A percentile compares a stretch with the other conserved stretches of the same genome.
phyloP scores from a whole-genome alignment of 208 protist genomes.

The Leishmania martiniquensis region DNA sequence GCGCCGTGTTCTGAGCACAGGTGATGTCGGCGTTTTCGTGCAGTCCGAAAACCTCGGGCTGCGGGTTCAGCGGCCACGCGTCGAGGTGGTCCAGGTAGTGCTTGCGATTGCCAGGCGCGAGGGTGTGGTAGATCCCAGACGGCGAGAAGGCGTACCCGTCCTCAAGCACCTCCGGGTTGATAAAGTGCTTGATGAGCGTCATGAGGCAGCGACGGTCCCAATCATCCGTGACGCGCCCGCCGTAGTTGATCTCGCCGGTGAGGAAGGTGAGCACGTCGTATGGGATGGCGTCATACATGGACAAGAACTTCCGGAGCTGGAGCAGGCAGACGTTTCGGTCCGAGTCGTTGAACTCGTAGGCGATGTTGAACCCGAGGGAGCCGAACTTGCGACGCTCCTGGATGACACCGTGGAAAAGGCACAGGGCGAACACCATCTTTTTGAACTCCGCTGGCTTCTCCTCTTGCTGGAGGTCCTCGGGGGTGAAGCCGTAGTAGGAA shows the following conservation, averaged over 20 bases:
- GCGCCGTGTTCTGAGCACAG: conserved; percentile 88
- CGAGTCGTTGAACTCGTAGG: conserved; percentile 97
- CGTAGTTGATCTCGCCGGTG: conserved; percentile 97
- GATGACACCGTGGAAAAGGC: conserved; percentile 95
- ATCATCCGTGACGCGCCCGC: conserved; percentile 97
- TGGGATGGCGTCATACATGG: conserved; percentile 92
- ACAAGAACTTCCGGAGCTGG: conserved; percentile 93
- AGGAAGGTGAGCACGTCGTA: conserved; percentile 95
- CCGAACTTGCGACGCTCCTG: conserved; percentile 96
- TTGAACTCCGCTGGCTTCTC: conserved; percentile 89
- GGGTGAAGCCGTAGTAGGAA: conserved; percentile 93
- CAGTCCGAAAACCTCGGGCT: conserved; percentile 96
- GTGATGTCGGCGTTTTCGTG: conserved; percentile 98
- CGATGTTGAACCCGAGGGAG: conserved; percentile 96
- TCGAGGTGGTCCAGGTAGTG: conserved; percentile 90
- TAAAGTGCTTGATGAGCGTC: conserved; percentile 95
- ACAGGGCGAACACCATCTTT: conserved; percentile 93
- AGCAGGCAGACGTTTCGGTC: conserved; percentile 94
- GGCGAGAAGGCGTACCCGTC: conserved; percentile 92
- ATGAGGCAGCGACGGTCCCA: conserved; percentile 95
- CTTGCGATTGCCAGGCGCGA: conserved; percentile 83
- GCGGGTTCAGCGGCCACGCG: conserved; percentile 92
- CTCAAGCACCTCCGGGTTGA: conserved; percentile 85
- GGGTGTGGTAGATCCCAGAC: conserved; percentile 89
- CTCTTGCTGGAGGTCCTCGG: conserved; percentile 86